Base-by-base conservation (phyloP, 495 filamentous ascomycete species). In the Cercophora sp. region DNA sequence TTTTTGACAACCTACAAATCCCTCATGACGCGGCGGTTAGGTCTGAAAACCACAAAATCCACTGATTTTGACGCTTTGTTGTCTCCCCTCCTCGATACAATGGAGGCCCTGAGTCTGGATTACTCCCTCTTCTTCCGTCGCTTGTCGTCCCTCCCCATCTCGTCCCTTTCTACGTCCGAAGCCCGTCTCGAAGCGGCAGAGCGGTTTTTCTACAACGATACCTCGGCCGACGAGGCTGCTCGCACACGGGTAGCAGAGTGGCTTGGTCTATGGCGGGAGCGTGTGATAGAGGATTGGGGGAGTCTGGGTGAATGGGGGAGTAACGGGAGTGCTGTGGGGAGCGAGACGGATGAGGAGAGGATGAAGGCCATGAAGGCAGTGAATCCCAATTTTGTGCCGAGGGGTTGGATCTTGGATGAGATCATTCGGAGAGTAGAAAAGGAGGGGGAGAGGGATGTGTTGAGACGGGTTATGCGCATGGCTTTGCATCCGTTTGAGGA, bases 341-440 rank as follows among this genome's bases (percentile, higher is more conserved):
- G 72, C 3, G 70, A 72, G 1, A 65, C 61, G 15, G 87, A 94
- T 35, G 68, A 63, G 23, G 81, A 85, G 50, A 71, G 93, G 39
- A 79, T 83, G 55, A 61, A 47, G 1, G 79, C 71, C 18, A 98
- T 97, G 93, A 89, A 85, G 70, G 72, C 68, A 5, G 84, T 89
- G 4, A 98, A 97, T 61, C 93, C 93, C 18, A 95, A 87, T 65
- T 97, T 97, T 58, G 70, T 95, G 1, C 89, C 94, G 0, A 76
- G 89, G 26, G 82, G 83, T 18, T 98, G 94, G 93, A 81, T 98
- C 45, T 74, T 98, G 6, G 92, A 97, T 67, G 93, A 97, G 69
- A 58, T 97, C 5, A 96, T 98, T 56, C 78, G 84, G 29, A 77
- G 86, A 11, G 91, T 96, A 2, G 91, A 97, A 68, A 85, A 87